Conservation (phyloP, 805 yeast species). For the Metschnikowia corniflorae region DNA sequence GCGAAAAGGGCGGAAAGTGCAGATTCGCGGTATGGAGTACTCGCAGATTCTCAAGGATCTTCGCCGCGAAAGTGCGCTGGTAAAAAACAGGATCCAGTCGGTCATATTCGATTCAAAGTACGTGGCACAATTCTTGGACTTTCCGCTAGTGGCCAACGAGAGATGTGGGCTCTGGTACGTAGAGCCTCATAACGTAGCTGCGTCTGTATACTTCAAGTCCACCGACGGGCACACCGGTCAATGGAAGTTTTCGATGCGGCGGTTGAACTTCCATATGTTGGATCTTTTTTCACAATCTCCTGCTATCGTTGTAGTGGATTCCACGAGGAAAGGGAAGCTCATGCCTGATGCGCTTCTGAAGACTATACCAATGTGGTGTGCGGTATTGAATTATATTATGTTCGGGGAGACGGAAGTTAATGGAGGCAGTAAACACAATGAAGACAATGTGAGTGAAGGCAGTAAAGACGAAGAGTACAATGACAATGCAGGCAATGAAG, state of each 20-base stretch:
- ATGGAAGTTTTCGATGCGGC: constrained; percentile 73
- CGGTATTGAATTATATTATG: constrained; percentile 60
- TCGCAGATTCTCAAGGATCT: constrained; percentile 26
- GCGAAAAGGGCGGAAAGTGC: not conserved
- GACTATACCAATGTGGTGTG: constrained; percentile 90
- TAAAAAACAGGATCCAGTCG: constrained; percentile 67
- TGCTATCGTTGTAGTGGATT: constrained; percentile 69
- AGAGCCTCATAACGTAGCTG: constrained; percentile 37
- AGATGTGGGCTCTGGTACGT: constrained; percentile 89
- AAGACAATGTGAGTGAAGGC: no score
- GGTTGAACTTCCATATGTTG: constrained; percentile 72
- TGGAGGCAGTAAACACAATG: no score
- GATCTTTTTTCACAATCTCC: constrained; percentile 38
- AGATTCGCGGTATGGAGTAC: constrained; percentile 14
- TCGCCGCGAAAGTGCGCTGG: constrained; percentile 53
- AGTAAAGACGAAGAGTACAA: no score
- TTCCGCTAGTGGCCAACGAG: constrained; percentile 66
- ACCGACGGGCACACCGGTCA: constrained; percentile 86
- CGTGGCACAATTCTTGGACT: constrained; percentile 17
- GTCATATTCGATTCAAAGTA: constrained; percentile 25
- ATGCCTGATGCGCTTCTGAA: constrained; percentile 87
- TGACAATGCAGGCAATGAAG: not conserved
- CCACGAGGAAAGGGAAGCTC: constrained; percentile 79
- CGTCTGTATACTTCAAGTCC: constrained; percentile 74
- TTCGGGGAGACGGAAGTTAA: constrained; percentile 30